Percentiles rank a stretch among this genome's conserved stretches.
These are phyloP conservation scores for Thalassiosira hispida DNA, from an alignment of 352 stramenopile species.

Conservation along the genomic window DNA sequence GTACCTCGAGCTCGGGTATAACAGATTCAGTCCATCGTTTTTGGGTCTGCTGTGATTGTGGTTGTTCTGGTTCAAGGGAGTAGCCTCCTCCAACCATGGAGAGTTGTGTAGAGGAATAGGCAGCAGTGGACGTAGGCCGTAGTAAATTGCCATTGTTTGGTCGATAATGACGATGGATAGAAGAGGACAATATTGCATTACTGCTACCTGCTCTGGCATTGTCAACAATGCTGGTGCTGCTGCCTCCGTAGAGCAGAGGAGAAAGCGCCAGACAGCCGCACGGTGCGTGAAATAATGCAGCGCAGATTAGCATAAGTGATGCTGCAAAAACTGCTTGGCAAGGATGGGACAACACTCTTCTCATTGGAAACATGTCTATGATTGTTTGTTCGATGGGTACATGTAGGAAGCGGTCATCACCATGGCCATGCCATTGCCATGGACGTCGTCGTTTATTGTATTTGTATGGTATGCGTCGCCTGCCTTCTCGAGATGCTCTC, in stretches of 20 bases:
- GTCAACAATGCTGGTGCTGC: neutral
- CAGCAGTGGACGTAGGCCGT: no score
- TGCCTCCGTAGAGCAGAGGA: neutral
- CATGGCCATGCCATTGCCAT: no score
- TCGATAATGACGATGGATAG: no score
- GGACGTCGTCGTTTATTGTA: no score
- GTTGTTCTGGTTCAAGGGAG: neutral
- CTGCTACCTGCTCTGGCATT: no score
- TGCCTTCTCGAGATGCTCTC: neutral
- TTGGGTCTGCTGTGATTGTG: neutral
- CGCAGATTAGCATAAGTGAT: neutral
- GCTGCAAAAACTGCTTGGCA: neutral
- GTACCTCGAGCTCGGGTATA: slow-evolving; percentile 6
- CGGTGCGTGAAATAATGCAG: neutral
- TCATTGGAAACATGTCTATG: no score
- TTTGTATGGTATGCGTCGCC: no score
- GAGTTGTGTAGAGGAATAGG: neutral
- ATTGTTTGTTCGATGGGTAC: no score
- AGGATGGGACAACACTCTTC: neutral
- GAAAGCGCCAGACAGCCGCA: neutral
- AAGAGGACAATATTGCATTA: no score
- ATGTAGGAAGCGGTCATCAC: no score
- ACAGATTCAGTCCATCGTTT: neutral
- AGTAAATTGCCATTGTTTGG: neutral
- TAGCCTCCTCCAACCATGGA: slow-evolving; percentile 10